Evolutionary conservation across 2,329 filamentous ascomycete species (phyloP), one percentile per base, ranked within the genome.

Genomic region (Xylariaceae sp.): DNA sequence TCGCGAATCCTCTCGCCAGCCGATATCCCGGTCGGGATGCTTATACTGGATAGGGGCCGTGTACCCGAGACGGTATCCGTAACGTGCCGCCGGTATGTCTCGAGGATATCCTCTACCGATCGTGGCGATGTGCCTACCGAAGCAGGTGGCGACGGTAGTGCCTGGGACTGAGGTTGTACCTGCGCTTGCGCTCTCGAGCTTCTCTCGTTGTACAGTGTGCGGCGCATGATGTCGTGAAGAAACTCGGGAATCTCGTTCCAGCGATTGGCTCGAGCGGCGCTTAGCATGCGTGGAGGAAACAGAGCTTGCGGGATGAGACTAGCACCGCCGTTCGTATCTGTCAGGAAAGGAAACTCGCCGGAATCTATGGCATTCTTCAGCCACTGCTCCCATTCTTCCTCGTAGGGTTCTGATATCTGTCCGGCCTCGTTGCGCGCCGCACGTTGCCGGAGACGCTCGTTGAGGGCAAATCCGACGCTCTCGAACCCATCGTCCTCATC

Each of bases 301-400:
- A 78, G 63, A 17, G 69, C 51, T 47, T 65, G 58, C 40, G 66
- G 59, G 12, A 63, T 51, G 42, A 64, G 58, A 64, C 58, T 68
- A 62, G 66, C 63, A 58, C 66, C 67, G 59, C 57, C 63, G 44
- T 64, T 56, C 51, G 73, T 71, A 41, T 74, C 71, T 5, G 72
- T 69, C 22, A 78, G 62, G 44, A 74, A 71, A 15, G 75, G 70
- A 35, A 83, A 68, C 48, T 78, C 72, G 51, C 83, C 84, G 6
- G 78, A 75, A 61, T 88, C 85, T 43, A 85, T 78, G 39, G 80
- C 83, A 59, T 84, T 82, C 67, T 88, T 88, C 52, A 88, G 71
- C 80, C 84, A 89, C 65, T 86, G 83, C 66, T 89, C 85, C 83
- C 83, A 88, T 59, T 85, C 83, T 54, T 86, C 83, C 61, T 88